These are phyloP conservation scores for Xylaria cubensis DNA, from an alignment of 495 filamentous ascomycete species.

Conservation along the genomic window DNA sequence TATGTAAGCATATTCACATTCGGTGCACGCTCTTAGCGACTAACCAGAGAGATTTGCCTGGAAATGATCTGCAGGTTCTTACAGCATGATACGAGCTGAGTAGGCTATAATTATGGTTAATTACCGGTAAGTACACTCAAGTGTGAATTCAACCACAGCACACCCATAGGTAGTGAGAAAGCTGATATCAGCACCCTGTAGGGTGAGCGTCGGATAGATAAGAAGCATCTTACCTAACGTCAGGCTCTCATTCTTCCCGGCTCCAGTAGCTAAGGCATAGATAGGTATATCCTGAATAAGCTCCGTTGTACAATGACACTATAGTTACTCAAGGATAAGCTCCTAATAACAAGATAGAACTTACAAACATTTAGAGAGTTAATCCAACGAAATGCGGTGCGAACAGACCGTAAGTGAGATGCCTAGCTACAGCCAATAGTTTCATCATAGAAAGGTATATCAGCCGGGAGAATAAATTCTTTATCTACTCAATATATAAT, in stretches of 20 bases:
- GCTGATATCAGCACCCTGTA: slow-evolving; percentile 12
- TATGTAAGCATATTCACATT: not conserved
- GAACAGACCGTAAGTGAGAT: not conserved
- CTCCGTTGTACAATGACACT: not conserved
- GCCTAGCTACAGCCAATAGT: not conserved
- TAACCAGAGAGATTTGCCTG: not conserved
- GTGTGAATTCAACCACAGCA: slow-evolving; percentile 1
- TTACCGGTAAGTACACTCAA: not conserved
- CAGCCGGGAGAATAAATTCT: too few relatives aligned
- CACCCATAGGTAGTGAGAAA: not conserved
- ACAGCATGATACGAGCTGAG: not conserved
- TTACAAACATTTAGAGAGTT: not conserved
- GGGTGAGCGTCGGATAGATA: slow-evolving; percentile 14
- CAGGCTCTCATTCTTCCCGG: not conserved
- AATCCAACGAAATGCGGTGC: not conserved
- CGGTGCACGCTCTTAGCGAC: not conserved
- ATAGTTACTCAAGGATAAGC: not conserved
- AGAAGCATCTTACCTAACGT: not conserved
- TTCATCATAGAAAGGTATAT: not conserved
- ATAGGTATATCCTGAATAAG: not conserved
- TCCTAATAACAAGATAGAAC: not conserved
- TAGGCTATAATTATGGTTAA: slow-evolving; percentile 5
- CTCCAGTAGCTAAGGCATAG: not conserved
- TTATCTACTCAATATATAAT: not conserved
- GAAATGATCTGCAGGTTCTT: not conserved